These are phyloP conservation scores for Penicillium crustosum DNA, from an alignment of 2,329 filamentous ascomycete species.

Conservation along the genomic window DNA sequence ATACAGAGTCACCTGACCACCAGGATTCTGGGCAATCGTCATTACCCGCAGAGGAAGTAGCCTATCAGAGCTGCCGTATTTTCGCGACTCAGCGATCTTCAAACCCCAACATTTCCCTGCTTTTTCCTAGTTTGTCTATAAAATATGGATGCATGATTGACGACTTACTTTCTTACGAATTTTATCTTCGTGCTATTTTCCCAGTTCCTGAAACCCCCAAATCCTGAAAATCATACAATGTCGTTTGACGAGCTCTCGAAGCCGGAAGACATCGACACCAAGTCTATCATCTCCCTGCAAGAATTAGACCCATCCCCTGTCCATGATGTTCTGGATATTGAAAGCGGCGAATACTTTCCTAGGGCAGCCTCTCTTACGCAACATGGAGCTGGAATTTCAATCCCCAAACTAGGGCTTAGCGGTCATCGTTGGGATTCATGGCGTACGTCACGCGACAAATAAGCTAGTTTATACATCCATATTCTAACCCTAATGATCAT, in stretches of 20 bases:
- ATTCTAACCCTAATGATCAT: not conserved
- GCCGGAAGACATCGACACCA: constrained; percentile 34
- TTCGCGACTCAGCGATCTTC: constrained; percentile 12
- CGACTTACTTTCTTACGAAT: constrained; percentile 16
- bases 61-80: constrained; percentile 21
- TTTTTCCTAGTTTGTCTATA: constrained; percentile 11
- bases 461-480: not conserved
- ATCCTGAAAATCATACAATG: constrained; percentile 11
- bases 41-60: not conserved
- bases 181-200: not conserved
- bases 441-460: constrained; percentile 54
- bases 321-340: constrained; percentile 53
- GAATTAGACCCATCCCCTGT: constrained; percentile 83
- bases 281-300: constrained; percentile 64
- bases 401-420: constrained; percentile 55
- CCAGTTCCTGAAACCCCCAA: not conserved
- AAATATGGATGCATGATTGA: constrained; percentile 12
- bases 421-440: constrained; percentile 74
- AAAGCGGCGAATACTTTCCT: constrained; percentile 52
- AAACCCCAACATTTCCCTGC: constrained; percentile 12
- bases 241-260: constrained; percentile 17
- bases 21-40: not conserved
- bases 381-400: constrained; percentile 20
- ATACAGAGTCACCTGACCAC: not conserved
- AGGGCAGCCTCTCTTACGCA: constrained; percentile 16